Conservation (phyloP, 2,329 filamentous ascomycete species). For the Plectosphaerella cucumerina region DNA sequence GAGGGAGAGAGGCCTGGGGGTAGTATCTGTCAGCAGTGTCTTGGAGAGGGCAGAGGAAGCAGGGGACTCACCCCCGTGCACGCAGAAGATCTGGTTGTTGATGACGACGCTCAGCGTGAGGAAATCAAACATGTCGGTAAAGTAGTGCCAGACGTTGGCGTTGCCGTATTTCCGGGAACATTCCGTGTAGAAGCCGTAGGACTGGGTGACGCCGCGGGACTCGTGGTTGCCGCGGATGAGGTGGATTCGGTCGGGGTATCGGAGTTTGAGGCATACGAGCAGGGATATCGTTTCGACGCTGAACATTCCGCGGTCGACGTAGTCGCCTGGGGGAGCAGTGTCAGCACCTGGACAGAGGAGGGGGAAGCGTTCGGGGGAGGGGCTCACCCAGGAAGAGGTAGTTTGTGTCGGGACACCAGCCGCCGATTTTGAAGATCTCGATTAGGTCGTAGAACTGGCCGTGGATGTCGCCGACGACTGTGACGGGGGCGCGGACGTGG, state of each 20-base stretch:
- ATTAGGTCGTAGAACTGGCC: conserved; percentile 99
- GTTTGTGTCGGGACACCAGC: conserved; percentile 95
- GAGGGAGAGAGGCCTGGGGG: conserved; percentile 69
- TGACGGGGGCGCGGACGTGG: conserved; percentile 91
- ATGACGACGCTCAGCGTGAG: conserved; percentile 95
- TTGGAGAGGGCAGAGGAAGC: background rate
- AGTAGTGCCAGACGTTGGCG: conserved; percentile 98
- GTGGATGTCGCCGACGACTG: conserved; percentile 97
- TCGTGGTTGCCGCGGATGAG: conserved; percentile 98
- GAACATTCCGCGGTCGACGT: conserved; percentile 97
- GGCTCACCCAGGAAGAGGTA: conserved; percentile 86
- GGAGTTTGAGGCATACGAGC: conserved; percentile 92
- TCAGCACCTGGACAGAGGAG: background rate
- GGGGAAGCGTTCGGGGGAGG: background rate
- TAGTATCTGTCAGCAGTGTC: no score
- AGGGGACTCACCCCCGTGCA: conserved; percentile 72
- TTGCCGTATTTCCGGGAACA: conserved; percentile 98
- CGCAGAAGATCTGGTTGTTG: conserved; percentile 98
- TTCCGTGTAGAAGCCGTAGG: conserved; percentile 98
- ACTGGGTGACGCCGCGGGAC: conserved; percentile 94
- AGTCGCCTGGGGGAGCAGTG: conserved; percentile 65
- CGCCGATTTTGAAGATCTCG: conserved; percentile 98
- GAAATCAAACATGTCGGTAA: conserved; percentile 99
- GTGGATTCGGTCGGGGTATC: conserved; percentile 93
- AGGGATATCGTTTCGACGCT: conserved; percentile 98